Evolutionary conservation across 176 grass and related monocot genomes (phyloP).

Genomic region (Juncus effusus): DNA sequence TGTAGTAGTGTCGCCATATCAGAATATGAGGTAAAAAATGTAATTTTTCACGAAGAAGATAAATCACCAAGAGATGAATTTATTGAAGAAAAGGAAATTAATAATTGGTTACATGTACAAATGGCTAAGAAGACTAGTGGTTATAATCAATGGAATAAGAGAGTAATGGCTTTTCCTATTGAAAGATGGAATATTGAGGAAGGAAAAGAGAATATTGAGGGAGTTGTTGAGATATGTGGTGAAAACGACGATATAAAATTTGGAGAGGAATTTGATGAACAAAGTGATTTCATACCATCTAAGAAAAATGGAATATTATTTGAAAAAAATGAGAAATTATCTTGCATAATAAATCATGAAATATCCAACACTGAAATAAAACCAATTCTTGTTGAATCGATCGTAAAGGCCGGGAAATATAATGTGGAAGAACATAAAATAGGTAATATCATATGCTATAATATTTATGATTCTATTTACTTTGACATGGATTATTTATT

Average conservation of each 20-base stretch:
- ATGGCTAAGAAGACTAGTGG: conserved; percentile 36
- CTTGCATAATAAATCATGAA: neutral
- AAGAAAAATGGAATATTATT: conserved; percentile 22
- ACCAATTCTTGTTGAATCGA: conserved; percentile 4
- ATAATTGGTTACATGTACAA: conserved; percentile 68
- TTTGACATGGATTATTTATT: neutral
- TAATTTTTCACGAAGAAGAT: conserved; percentile 66
- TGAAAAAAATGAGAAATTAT: neutral
- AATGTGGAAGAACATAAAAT: conserved; percentile 34
- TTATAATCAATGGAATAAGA: conserved; percentile 41
- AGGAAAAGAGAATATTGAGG: conserved; percentile 9
- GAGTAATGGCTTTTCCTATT: conserved; percentile 36
- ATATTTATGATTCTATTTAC: neutral
- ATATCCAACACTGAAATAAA: conserved; percentile 30
- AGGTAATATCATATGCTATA: conserved; percentile 41
- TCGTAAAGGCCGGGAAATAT: conserved; percentile 21
- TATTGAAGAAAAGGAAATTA: conserved; percentile 43
- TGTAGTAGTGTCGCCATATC: conserved; percentile 63
- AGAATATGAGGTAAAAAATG: conserved; percentile 73
- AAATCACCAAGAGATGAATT: conserved; percentile 38
- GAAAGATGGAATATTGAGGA: conserved; percentile 17
- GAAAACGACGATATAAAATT: conserved; percentile 3
- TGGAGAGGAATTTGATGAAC: conserved; percentile 10
- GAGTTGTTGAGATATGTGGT: neutral
- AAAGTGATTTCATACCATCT: neutral